phyloP scores from a whole-genome alignment of 257 asterid genomes.

The Scutellaria minor region DNA sequence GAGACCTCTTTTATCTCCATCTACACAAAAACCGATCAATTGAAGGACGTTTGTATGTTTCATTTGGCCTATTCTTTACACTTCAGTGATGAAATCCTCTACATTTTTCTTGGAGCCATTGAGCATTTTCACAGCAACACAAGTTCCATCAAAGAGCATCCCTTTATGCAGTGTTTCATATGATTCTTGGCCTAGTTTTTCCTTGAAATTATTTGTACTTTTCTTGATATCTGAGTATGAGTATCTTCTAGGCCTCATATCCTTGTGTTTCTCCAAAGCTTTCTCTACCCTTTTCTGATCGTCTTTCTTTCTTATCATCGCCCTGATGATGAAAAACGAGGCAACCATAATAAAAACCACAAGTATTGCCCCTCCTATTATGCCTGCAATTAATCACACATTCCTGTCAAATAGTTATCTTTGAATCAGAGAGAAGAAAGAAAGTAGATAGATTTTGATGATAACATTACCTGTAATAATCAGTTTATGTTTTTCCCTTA shows the following conservation, averaged over 20 bases:
- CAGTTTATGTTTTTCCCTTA: slow-evolving; percentile 22
- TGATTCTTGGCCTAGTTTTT: slow-evolving; percentile 31
- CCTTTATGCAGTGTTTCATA: slow-evolving; percentile 32
- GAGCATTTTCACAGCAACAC: slow-evolving; percentile 32
- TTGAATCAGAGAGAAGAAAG: not conserved
- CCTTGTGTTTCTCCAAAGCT: slow-evolving; percentile 26
- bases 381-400: slow-evolving; percentile 1
- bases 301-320: slow-evolving; percentile 32
- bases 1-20: slow-evolving; percentile 38
- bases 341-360: slow-evolving; percentile 9
- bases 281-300: slow-evolving; percentile 26
- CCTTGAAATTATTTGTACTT: slow-evolving; percentile 34
- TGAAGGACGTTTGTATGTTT: slow-evolving; percentile 31
- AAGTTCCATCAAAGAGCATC: slow-evolving; percentile 36
- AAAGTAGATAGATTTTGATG: not conserved
- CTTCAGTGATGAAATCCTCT: slow-evolving; percentile 36
- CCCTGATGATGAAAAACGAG: slow-evolving; percentile 21
- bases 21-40: slow-evolving; percentile 34
- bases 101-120: slow-evolving; percentile 10
- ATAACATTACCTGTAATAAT: slow-evolving; percentile 27
- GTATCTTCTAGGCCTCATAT: slow-evolving; percentile 44
- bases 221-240: slow-evolving; percentile 42
- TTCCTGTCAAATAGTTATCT: not conserved
- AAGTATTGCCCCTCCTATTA: slow-evolving; percentile 30
- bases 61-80: slow-evolving; percentile 34